phyloP scores from a whole-genome alignment of 202 grass and related monocot genomes.

The Hordeum pubiflorum region DNA sequence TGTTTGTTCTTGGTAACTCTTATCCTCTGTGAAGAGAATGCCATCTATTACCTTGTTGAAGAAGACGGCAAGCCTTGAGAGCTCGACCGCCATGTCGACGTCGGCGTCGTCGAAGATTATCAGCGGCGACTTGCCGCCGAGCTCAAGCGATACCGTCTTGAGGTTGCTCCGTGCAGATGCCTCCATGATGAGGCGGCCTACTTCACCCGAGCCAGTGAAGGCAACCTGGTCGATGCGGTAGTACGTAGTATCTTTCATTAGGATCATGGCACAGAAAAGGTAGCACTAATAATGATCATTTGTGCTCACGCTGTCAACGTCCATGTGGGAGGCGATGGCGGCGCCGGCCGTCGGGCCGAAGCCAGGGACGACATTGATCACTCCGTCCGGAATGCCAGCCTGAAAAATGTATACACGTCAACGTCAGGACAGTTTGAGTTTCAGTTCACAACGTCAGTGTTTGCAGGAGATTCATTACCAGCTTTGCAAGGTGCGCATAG shows the following conservation, averaged over 20 bases:
- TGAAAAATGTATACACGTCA: not conserved
- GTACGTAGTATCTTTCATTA: not conserved
- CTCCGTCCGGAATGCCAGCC: constrained; percentile 76
- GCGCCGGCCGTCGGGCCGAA: constrained; percentile 65
- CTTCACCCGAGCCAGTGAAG: constrained; percentile 75
- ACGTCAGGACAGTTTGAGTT: no score
- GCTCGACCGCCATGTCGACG: constrained; percentile 78
- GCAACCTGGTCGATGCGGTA: constrained; percentile 28
- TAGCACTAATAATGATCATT: no score
- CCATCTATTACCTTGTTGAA: constrained; percentile 62
- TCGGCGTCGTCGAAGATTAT: constrained; percentile 91
- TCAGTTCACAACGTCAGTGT: no score
- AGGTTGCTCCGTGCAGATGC: constrained; percentile 68
- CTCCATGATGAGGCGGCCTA: constrained; percentile 69
- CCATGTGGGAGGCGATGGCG: constrained; percentile 74
- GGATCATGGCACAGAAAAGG: not conserved
- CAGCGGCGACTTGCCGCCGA: constrained; percentile 79
- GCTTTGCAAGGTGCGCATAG: constrained; percentile 60
- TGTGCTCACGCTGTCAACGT: constrained; percentile 58
- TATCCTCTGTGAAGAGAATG: not conserved
- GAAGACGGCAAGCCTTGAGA: constrained; percentile 57
- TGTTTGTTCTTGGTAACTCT: not conserved
- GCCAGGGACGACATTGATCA: constrained; percentile 74
- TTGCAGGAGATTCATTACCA: no score
- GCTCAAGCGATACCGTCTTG: constrained; percentile 74